A percentile compares a stretch with the other conserved stretches of the same genome.
Conservation (phyloP, 257 asterid species). For the Knoxia roxburghii region DNA sequence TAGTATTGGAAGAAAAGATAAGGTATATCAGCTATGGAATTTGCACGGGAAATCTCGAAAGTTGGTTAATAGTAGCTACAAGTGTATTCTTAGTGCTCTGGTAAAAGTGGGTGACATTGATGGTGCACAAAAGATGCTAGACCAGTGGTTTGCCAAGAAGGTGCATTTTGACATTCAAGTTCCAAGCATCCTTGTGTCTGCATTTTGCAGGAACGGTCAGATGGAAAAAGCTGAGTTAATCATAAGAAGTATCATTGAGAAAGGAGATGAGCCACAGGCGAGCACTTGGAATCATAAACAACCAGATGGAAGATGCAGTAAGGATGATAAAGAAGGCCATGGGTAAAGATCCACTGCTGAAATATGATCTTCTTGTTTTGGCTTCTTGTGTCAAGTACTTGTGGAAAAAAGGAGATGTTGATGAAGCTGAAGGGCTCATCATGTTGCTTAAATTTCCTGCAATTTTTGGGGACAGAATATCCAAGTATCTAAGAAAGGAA, state of each 20-base stretch:
- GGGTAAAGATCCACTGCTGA: slow-evolving; percentile 10
- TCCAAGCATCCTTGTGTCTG: slow-evolving; percentile 27
- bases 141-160: slow-evolving; percentile 29
- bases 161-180: slow-evolving; percentile 24
- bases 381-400: slow-evolving; percentile 38
- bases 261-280: slow-evolving; percentile 27
- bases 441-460: slow-evolving; percentile 21
- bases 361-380: slow-evolving; percentile 23
- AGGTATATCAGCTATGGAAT: slow-evolving; percentile 37
- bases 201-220: slow-evolving; percentile 40
- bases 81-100: slow-evolving; percentile 26
- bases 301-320: slow-evolving; percentile 39
- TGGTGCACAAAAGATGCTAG: slow-evolving; percentile 34
- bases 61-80: slow-evolving; percentile 17
- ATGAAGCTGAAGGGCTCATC: slow-evolving; percentile 23
- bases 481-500: slow-evolving; percentile 15
- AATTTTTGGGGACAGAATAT: slow-evolving; percentile 24
- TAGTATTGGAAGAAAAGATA: slow-evolving; percentile 33
- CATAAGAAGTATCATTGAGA: slow-evolving; percentile 18
- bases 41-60: slow-evolving; percentile 18
- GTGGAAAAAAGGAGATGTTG: slow-evolving; percentile 32
- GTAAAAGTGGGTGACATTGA: slow-evolving; percentile 44
- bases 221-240: slow-evolving; percentile 34
- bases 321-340: slow-evolving; percentile 27
- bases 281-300: slow-evolving; percentile 33